Base-by-base conservation (phyloP, 257 asterid species). In the Solanum appendiculatum region DNA sequence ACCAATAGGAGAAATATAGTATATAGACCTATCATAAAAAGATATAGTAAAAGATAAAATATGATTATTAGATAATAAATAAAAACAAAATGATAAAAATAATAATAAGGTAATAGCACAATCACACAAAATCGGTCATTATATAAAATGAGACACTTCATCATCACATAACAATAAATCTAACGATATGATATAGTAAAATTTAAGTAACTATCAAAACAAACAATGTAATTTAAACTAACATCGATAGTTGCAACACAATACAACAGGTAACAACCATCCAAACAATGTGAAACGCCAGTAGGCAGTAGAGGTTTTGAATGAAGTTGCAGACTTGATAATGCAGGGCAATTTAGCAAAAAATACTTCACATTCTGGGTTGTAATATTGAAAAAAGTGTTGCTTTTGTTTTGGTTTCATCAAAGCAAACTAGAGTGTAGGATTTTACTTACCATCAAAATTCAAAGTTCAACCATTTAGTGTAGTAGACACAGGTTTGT, bases 321-420 rank as follows among this genome's bases (percentile, higher is more conserved):
- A 80, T 10, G 51, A 48, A 73, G 85, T 80, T 29, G 27, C 66
- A 46, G 20, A 46, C 11, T 80, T 80, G 6, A 58, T 68, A 66
- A 31, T 93, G 94, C 90, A 95, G 98, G 98, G 74, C 92, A 93
- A 89, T 96, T 96, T 92, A 95, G 85, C 89, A 88, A 88, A 85
- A 97, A 93, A 31, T 95, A 95, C 93, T 96, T 96, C 95, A 95
- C 94, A 88, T 91, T 96, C 87, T 96, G 98, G 99, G 96, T 97
- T 70, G 94, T 90, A 56, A 89, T 96, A 86, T 94, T 97, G 25
- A 93, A 51, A 46, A 15, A 48, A 15, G 15, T 48, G 56, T 20
- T 5, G 8, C 56, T 48, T 48, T 48, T 48, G 21, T 48, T 5
- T 48, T 48, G 20, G 8, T 48, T 48, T 15, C 56, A 48, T 48